These are phyloP conservation scores for Euphrasia arctica DNA, from an alignment of 305 asterid genomes.

Conservation along the genomic window DNA sequence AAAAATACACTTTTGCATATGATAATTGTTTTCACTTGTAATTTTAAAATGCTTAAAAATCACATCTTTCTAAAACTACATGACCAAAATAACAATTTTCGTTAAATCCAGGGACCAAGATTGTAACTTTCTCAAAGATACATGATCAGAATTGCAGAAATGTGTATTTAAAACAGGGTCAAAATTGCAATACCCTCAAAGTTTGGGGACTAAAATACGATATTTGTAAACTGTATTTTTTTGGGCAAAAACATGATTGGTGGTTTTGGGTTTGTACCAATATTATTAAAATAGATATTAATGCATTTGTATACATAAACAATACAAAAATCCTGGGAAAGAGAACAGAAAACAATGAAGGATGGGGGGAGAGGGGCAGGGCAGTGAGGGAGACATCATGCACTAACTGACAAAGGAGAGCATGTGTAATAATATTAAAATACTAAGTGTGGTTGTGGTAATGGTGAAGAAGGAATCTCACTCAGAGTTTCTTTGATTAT, in stretches of 20 bases:
- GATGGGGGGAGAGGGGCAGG: constrained; percentile 18
- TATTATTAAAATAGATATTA: not conserved
- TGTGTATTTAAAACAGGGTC: too few species aligned
- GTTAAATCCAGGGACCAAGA: too few species aligned
- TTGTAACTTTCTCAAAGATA: too few species aligned
- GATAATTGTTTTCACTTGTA: too few species aligned
- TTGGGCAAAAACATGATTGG: not conserved
- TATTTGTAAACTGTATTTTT: not conserved
- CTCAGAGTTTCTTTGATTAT: constrained; percentile 30
- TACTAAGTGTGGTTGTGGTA: constrained; percentile 16
- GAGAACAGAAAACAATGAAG: not conserved
- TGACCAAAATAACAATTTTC: too few species aligned
- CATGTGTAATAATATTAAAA: constrained; percentile 38
- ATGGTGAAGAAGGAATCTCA: constrained; percentile 36
- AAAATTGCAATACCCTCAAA: too few species aligned
- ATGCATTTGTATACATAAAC: not conserved
- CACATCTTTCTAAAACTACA: too few species aligned
- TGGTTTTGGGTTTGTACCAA: not conserved
- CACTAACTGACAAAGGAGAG: constrained; percentile 43
- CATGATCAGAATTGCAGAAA: too few species aligned
- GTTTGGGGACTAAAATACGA: too few species aligned
- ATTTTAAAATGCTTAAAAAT: too few species aligned
- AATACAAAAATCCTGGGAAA: not conserved
- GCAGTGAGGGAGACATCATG: constrained; percentile 34
- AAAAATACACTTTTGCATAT: too few species aligned